Conservation (phyloP, 352 stramenopile species). For the Blastocystis sp. region DNA sequence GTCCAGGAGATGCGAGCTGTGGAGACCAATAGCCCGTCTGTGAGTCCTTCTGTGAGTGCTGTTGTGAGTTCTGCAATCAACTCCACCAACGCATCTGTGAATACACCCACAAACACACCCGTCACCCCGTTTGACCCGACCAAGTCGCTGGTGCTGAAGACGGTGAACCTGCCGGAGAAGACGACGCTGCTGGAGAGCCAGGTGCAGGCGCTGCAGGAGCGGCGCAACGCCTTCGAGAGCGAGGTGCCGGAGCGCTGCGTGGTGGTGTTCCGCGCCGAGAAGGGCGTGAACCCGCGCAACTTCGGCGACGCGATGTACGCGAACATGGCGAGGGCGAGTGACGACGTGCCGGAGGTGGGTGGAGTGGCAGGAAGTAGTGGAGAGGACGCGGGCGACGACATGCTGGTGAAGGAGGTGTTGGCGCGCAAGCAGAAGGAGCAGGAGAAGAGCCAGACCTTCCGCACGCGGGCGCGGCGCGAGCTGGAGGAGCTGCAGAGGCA, state of each 20-base stretch:
- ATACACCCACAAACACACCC: background rate
- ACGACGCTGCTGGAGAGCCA: background rate
- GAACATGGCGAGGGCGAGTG: background rate
- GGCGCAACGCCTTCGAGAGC: background rate
- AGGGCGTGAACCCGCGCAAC: constrained; percentile 8
- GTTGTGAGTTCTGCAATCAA: no score
- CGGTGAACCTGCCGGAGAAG: background rate
- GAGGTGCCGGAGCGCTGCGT: constrained; percentile 8
- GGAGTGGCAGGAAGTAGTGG: no score
- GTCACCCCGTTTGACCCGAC: background rate
- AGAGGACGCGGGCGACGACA: background rate
- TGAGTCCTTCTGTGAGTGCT: no score
- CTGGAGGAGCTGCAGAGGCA: constrained; percentile 1
- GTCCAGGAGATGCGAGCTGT: background rate
- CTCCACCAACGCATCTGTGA: background rate
- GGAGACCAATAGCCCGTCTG: no score
- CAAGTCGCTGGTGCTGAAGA: background rate
- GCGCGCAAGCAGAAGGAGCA: background rate
- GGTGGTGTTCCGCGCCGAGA: background rate
- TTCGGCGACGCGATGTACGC: background rate
- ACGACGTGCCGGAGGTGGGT: background rate
- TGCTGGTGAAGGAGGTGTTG: background rate
- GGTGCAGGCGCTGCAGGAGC: background rate
- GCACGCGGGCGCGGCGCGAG: background rate
- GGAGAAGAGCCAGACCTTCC: background rate